A percentile compares a stretch with the other conserved stretches of the same genome.
These are phyloP conservation scores for Ceratocystiopsis brevicomis DNA, from an alignment of 2,329 filamentous ascomycete species.

Conservation along the genomic window DNA sequence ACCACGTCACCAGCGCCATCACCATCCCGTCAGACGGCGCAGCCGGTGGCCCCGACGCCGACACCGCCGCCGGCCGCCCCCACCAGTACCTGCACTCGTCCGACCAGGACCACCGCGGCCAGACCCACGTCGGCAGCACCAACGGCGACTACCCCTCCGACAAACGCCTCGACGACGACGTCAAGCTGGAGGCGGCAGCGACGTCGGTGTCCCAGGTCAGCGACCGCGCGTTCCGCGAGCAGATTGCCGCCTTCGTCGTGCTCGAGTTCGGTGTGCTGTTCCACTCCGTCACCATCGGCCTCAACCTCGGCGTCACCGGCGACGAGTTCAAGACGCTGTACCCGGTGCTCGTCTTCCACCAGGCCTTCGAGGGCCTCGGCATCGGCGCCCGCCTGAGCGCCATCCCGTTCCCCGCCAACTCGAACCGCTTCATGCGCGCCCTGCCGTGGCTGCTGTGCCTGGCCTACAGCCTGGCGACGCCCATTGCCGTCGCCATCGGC, in stretches of 20 bases:
- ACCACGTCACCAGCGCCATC: conserved; percentile 26
- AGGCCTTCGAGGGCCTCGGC: conserved; percentile 88
- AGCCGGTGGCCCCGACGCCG: conserved; percentile 2
- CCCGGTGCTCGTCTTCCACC: conserved; percentile 64
- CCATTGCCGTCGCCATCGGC: conserved; percentile 68
- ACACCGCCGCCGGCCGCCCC: conserved; percentile 13
- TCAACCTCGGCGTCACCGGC: conserved; percentile 50
- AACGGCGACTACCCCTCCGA: conserved; percentile 26
- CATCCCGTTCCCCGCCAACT: conserved; percentile 42
- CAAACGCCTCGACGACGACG: conserved; percentile 55
- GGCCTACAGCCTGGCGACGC: conserved; percentile 63
- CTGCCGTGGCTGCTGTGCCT: conserved; percentile 59
- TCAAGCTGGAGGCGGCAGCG: conserved; percentile 15
- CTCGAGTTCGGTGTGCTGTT: conserved; percentile 93
- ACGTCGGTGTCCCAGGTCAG: conserved; percentile 7
- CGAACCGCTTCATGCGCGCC: conserved; percentile 38
- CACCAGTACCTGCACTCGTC: conserved; percentile 47
- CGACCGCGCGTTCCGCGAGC: conserved; percentile 19
- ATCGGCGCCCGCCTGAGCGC: conserved; percentile 67
- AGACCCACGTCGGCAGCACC: conserved; percentile 34
- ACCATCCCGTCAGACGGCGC: conserved; percentile 11
- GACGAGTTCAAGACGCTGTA: conserved; percentile 39
- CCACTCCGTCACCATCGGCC: conserved; percentile 82
- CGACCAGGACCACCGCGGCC: conserved; percentile 58
- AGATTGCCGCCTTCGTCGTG: conserved; percentile 49